phyloP scores from a whole-genome alignment of 345 rosid species.

The Rhodomyrtus tomentosa region DNA sequence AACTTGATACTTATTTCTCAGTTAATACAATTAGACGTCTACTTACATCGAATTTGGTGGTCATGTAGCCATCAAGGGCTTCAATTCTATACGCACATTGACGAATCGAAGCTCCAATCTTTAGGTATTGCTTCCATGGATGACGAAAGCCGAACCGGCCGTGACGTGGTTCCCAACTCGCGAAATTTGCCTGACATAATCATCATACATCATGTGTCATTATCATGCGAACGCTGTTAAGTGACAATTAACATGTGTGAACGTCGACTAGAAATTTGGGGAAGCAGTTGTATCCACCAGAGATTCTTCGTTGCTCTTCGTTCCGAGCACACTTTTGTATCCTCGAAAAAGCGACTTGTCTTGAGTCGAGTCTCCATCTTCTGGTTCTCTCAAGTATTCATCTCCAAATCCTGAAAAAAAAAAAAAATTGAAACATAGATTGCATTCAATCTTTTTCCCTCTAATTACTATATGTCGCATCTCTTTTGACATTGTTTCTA shows the following conservation, averaged over 20 bases:
- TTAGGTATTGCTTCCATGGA: constrained; percentile 66
- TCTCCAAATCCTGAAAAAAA: constrained; percentile 36
- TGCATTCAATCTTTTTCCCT: neutral
- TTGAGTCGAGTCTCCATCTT: constrained; percentile 4
- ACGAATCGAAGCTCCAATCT: constrained; percentile 33
- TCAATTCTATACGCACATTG: constrained; percentile 58
- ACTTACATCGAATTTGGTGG: constrained; percentile 28
- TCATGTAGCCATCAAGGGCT: constrained; percentile 39
- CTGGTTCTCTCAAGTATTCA: constrained; percentile 24
- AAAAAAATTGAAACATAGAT: neutral
- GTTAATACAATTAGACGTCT: neutral
- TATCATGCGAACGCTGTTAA: neutral
- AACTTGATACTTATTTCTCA: neutral
- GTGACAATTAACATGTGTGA: neutral
- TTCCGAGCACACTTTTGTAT: constrained; percentile 45
- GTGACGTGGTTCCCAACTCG: constrained; percentile 85
- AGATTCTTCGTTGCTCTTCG: constrained; percentile 53
- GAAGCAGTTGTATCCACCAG: constrained; percentile 27
- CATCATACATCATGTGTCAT: neutral
- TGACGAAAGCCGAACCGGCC: constrained; percentile 60
- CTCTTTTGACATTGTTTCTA: neutral
- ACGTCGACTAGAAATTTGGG: neutral
- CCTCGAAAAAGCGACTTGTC: constrained; percentile 20
- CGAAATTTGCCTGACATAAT: constrained; percentile 51
- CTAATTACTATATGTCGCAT: neutral